Evolutionary conservation across 768 basidiomycete genomes (phyloP).

Genomic region (Trametes villosa): DNA sequence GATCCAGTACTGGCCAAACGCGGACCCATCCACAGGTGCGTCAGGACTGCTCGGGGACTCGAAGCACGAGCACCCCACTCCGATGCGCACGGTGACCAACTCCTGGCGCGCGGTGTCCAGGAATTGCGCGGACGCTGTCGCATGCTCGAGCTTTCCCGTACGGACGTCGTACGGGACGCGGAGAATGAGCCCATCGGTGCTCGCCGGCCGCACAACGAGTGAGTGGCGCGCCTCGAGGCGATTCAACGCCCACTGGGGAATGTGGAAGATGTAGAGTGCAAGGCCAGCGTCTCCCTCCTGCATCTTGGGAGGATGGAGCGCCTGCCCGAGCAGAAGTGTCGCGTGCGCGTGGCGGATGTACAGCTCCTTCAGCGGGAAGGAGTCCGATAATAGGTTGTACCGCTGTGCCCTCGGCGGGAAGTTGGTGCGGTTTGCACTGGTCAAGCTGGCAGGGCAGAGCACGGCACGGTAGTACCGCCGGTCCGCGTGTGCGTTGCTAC

Average conservation of each 20-base stretch:
- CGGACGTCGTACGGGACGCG: neutral
- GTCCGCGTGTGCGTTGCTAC: neutral
- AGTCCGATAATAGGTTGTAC: neutral
- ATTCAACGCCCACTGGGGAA: neutral
- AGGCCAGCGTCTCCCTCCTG: neutral
- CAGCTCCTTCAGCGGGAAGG: neutral
- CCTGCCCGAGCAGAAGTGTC: neutral
- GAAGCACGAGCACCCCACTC: neutral
- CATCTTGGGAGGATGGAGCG: too few relatives aligned
- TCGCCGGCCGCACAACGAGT: neutral
- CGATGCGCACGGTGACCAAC: neutral
- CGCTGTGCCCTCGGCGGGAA: neutral
- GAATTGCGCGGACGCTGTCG: neutral
- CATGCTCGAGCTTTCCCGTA: neutral
- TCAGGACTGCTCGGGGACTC: neutral
- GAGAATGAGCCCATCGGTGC: neutral
- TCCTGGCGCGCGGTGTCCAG: neutral
- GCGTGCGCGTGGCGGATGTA: slow-evolving; percentile 6
- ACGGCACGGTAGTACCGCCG: neutral
- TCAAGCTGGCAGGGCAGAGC: neutral
- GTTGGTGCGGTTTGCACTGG: too few relatives aligned
- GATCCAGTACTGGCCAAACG: neutral
- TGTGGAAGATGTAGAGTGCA: neutral
- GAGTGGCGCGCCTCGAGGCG: neutral
- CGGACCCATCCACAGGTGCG: neutral